Conservation (phyloP, 2,329 filamentous ascomycete genomes). For the Cercospora citrullina region DNA sequence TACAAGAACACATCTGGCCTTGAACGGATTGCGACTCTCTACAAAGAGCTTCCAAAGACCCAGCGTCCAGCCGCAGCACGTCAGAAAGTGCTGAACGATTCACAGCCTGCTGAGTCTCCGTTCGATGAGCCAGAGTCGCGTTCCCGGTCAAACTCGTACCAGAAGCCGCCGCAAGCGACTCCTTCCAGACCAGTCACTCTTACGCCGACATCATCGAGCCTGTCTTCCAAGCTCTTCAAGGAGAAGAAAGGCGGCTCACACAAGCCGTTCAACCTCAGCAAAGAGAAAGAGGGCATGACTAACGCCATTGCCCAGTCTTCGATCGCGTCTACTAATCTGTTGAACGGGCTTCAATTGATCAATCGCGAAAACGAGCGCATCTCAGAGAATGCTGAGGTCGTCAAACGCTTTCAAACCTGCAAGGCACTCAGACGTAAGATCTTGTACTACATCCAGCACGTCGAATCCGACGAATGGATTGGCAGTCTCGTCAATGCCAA, state of each 20-base stretch:
- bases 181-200: conserved; percentile 36
- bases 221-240: conserved; percentile 37
- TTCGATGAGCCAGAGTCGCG: conserved; percentile 24
- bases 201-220: conserved; percentile 34
- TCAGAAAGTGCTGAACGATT: conserved; percentile 80
- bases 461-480: conserved; percentile 88
- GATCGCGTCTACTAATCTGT: conserved; percentile 85
- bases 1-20: conserved; percentile 82
- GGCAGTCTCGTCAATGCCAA: conserved; percentile 90
- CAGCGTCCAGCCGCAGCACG: conserved; percentile 69
- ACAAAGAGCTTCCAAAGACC: conserved; percentile 64
- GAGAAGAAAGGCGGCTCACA: conserved; percentile 53
- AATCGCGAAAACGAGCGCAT: conserved; percentile 87
- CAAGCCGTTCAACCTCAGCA: conserved; percentile 76
- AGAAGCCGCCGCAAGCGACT: conserved; percentile 16
- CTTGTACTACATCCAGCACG: conserved; percentile 85
- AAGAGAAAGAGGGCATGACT: conserved; percentile 84
- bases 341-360: conserved; percentile 83
- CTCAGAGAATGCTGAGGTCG: conserved; percentile 75
- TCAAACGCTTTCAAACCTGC: conserved; percentile 79
- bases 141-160: conserved; percentile 21
- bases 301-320: conserved; percentile 85
- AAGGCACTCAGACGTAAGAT: conserved; percentile 83
- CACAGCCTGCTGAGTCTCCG: conserved; percentile 44
- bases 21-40: conserved; percentile 74